Evolutionary conservation across 2,329 filamentous ascomycete genomes (phyloP), one percentile per base, ranked within the genome.

Genomic region (Ophiostoma piceae): DNA sequence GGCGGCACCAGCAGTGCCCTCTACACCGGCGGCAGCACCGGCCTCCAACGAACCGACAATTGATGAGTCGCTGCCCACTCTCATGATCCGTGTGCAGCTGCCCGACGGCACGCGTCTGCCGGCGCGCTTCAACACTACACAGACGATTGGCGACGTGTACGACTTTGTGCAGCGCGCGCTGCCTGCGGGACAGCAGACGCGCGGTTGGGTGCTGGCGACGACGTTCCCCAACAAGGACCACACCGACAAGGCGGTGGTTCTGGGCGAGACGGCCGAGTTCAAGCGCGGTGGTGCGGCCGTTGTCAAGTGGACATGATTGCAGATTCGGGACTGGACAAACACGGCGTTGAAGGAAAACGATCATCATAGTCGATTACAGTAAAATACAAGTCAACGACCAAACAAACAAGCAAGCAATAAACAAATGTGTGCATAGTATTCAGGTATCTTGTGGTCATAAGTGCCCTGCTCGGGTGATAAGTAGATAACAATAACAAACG

Each of bases 151-250:
- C 19, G 90, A 94, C 73, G 84, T 96, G 9, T 94, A 95, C 78
- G 82, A 83, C 9, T 94, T 94, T 75, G 87, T 94, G 71, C 81
- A 86, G 71, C 83, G 84, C n/a, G 85, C 90, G 0, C 88, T 85
- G 35, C 77, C 87, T 0, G 84, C 83, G 7, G 83, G 83, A 9
- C 80, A 81, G 39, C 80, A 81, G 47, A 77, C 79, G 51, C 84
- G 91, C n/a, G 75, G 83, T 3, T 95, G 90, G 83, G 89, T 92
- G 2, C 81, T 96, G 62, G 90, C 90, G 73, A 95, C 92, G 0
- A 94, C 91, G 0, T 95, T 95, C 78, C 92, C 92, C 4, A 92
- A 87, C 76, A 93, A 92, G 80, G 90, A 94, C 69, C 85, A 94
- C 73, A 88, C 84, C 1, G 90, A 95, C 75, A 89, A 88, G 78